These are phyloP conservation scores for Wickerhamiella dianesei DNA, from an alignment of 805 yeast species.

Conservation along the genomic window DNA sequence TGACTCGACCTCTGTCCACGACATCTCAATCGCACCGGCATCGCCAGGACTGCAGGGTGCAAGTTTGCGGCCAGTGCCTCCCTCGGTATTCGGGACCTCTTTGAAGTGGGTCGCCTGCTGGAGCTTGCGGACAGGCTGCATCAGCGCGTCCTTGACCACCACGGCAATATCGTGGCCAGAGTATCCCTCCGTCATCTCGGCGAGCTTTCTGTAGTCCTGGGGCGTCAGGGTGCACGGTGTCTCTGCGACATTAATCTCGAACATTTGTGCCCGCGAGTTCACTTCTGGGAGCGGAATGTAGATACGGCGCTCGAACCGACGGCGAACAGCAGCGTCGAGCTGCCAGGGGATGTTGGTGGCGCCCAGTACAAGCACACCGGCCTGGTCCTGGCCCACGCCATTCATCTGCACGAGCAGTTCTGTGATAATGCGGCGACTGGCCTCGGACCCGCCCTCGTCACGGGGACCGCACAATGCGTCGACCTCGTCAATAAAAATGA, in stretches of 20 bases:
- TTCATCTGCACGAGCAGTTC: constrained; percentile 96
- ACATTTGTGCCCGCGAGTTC: constrained; percentile 88
- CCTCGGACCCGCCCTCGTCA: constrained; percentile 96
- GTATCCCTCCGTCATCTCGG: constrained; percentile 91
- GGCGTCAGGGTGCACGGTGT: constrained; percentile 69
- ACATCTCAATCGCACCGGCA: constrained; percentile 67
- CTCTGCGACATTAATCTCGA: constrained; percentile 79
- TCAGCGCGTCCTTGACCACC: constrained; percentile 89
- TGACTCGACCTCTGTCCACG: constrained; percentile 84
- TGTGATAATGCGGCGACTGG: constrained; percentile 88
- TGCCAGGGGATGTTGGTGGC: constrained; percentile 99
- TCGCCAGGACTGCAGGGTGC: constrained; percentile 99
- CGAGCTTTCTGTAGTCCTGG: constrained; percentile 64
- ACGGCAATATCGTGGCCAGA: constrained; percentile 97
- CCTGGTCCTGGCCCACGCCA: constrained; percentile 92
- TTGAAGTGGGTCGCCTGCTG: constrained; percentile 94
- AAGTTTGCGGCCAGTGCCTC: constrained; percentile 29
- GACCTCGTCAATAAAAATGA: constrained; percentile 94
- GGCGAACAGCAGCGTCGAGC: constrained; percentile 89
- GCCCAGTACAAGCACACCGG: constrained; percentile 86
- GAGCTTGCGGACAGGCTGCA: constrained; percentile 94
- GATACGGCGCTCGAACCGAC: constrained; percentile 91
- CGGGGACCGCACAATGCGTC: constrained; percentile 97
- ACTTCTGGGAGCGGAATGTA: constrained; percentile 90
- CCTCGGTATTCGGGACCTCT: constrained; percentile 28